Base-by-base conservation (phyloP, 306 rosid genomes). In the Crotalaria pallida region DNA sequence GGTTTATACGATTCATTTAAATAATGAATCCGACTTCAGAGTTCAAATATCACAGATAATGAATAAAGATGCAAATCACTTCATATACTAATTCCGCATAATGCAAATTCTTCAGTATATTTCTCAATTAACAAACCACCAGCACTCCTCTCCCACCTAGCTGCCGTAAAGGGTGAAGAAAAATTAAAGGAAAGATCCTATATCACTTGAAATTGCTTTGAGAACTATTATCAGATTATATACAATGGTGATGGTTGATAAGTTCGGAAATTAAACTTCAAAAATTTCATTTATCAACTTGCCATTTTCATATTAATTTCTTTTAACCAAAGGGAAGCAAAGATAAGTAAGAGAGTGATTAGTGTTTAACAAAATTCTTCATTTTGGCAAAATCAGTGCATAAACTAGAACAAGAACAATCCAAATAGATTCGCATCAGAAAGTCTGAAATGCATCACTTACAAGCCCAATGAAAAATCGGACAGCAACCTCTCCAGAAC, bases 401-500 rank as follows among this genome's bases (percentile, higher is more conserved):
- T 48, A 67, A 52, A 71, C n/a, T 53, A 23, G 59, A 75, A 34
- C 10, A 40, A 58, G 33, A 74, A 24, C 29, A 44, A 65, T 61
- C 7, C 52, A 34, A 55, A 67, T 61, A 47, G 44, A 60, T 75
- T 71, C 34, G 75, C 47, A 47, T 36, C 2, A 43, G n/a, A 31
- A 41, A 55, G 78, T 22, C 15, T 56, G 60, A 45, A 73, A 52
- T 61, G 43, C 43, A 58, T 73, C 47, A 77, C 97, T 94, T 87
- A 94, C 98, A 81, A 94, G 96, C 67, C 97, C 98, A 65, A 90
- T 85, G 79, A 94, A 90, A 87, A 94, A 94, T 45, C 94, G 88
- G 77, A 88, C 96, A 29, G 89, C 97, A 53, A 94, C 95, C 58
- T 84, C 84, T 44, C 96, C 96, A 9, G 94, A 82, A 44, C 88